These are phyloP conservation scores for Vicia villosa DNA, from an alignment of 306 rosid genomes.

Conservation along the genomic window DNA sequence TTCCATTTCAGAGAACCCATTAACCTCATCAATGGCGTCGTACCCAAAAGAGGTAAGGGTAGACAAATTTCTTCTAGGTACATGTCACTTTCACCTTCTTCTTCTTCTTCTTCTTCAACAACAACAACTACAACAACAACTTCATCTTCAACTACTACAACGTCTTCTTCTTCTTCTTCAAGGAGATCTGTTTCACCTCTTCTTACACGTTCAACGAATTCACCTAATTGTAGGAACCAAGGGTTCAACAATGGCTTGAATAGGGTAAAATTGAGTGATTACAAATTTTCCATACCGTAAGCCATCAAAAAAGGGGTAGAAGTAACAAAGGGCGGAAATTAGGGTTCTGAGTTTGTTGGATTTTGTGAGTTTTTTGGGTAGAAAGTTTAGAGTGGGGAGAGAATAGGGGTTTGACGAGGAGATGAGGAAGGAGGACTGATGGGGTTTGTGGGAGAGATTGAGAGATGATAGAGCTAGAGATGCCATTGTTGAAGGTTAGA, in stretches of 20 bases:
- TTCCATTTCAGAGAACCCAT: slow-evolving; percentile 72
- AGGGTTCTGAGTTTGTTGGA: slow-evolving; percentile 42
- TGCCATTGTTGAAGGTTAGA: slow-evolving; percentile 43
- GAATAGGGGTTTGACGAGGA: slow-evolving; percentile 31
- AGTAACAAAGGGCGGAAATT: slow-evolving; percentile 83
- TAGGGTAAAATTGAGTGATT: slow-evolving; percentile 72
- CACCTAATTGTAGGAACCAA: slow-evolving; percentile 77
- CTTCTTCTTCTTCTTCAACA: slow-evolving; percentile 51
- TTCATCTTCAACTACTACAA: slow-evolving; percentile 50
- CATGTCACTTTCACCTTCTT: slow-evolving; percentile 80
- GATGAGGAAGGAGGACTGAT: slow-evolving; percentile 43
- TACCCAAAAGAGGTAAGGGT: slow-evolving; percentile 67
- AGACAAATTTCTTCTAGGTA: slow-evolving; percentile 92
- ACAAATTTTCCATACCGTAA: slow-evolving; percentile 83
- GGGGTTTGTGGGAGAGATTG: slow-evolving; percentile 47
- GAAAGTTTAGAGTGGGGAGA: slow-evolving; percentile 34
- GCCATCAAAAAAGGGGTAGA: slow-evolving; percentile 93
- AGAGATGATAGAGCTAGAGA: slow-evolving; percentile 31
- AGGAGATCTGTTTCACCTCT: slow-evolving; percentile 88
- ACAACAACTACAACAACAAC: slow-evolving; percentile 41
- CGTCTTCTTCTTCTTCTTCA: slow-evolving; percentile 61
- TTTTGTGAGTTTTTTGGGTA: slow-evolving; percentile 39
- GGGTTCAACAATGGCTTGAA: slow-evolving; percentile 73
- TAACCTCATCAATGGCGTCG: slow-evolving; percentile 47
- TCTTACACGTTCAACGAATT: slow-evolving; percentile 79